Base-by-base conservation (phyloP, 2,329 filamentous ascomycete species). In the Fusarium transvaalense region DNA sequence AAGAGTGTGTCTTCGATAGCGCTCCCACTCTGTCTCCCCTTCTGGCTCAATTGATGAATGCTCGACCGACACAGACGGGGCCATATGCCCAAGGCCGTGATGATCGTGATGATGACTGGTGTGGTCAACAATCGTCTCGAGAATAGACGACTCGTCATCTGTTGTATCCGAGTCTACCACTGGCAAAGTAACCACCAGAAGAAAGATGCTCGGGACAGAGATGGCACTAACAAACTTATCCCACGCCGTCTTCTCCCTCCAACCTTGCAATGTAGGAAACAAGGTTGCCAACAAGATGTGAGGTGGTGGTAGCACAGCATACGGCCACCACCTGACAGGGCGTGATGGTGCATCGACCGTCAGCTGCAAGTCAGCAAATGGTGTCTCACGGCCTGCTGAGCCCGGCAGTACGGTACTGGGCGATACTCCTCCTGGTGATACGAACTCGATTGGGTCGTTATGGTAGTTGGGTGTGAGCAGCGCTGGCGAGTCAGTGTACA, bases 131-230 rank as follows among this genome's bases (percentile, higher is more conserved):
- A 76, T 50, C 12, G 62, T 72, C 7, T 74, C 75, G 6, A 72
- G 64, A 10, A 71, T n/a, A 8, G 73, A 75, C 23, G 52, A 57
- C 17, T 74, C 72, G 8, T 75, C 76, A 6, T 88, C 86, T 10
- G 85, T 83, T 21, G 87, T 84, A 41, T 87, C 86, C 2, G 87
- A 87, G 73, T 98, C 95, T 8, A 97, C 92, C 1, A 99, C 94
- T 0, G 97, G 96, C 6, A 99, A 79, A 1, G 96, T 99, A 46
- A 96, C 89, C 1, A 95, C 95, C 6, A 99, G 84, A 3, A 98
- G 81, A 66, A 99, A 92, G 37, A 99, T 93, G 72, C 92, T 97
- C 2, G 94, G 92, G n/a, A 93, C 90, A 10, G 94, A 94, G 37
- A 97, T 85, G 13, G 96, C 74, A 41, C 93, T 95, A 47, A 97